A percentile compares a stretch with the other conserved stretches of the same genome.
Evolutionary conservation across 2,329 filamentous ascomycete species (phyloP).

Genomic region (Aspergillus terreus): DNA sequence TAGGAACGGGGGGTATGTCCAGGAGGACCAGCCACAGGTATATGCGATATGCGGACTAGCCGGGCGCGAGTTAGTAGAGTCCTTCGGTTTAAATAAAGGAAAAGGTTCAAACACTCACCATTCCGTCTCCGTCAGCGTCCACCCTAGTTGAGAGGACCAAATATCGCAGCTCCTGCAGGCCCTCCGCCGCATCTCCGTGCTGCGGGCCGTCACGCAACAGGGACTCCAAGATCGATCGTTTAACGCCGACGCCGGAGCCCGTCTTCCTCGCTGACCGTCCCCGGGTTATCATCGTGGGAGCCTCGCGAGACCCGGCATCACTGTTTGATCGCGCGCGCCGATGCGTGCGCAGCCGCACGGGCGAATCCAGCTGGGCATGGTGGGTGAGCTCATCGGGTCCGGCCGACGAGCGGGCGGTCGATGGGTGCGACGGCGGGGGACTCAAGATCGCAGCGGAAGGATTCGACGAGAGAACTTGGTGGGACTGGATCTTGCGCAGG

Average conservation of each 20-base stretch:
- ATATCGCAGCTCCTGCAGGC: constrained; percentile 46
- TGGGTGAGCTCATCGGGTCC: constrained; percentile 22
- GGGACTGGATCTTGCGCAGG: constrained; percentile 71
- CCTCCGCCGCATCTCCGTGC: constrained; percentile 56
- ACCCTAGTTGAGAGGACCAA: constrained; percentile 49
- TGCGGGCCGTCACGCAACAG: constrained; percentile 77
- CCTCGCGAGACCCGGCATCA: constrained; percentile 55
- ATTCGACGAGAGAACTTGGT: constrained; percentile 60
- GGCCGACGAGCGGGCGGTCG: constrained; percentile 18
- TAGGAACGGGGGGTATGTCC: constrained; percentile 77
- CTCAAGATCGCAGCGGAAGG: constrained; percentile 39
- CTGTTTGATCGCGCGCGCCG: constrained; percentile 68
- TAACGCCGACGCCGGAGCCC: constrained; percentile 40
- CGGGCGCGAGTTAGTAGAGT: constrained; percentile 6
- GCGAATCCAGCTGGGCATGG: constrained; percentile 24
- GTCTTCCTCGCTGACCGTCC: constrained; percentile 42
- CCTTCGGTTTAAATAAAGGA: neutral
- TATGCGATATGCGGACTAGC: constrained; percentile 82
- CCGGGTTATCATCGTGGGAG: constrained; percentile 21
- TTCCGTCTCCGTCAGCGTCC: constrained; percentile 51
- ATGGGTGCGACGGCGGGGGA: constrained; percentile 37
- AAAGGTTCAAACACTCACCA: constrained; percentile 35
- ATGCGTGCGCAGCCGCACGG: constrained; percentile 24
- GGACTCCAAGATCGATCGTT: constrained; percentile 61
- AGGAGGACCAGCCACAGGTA: constrained; percentile 96